Conservation (phyloP, 179 eudicot genomes). For the Beta lomatogona region DNA sequence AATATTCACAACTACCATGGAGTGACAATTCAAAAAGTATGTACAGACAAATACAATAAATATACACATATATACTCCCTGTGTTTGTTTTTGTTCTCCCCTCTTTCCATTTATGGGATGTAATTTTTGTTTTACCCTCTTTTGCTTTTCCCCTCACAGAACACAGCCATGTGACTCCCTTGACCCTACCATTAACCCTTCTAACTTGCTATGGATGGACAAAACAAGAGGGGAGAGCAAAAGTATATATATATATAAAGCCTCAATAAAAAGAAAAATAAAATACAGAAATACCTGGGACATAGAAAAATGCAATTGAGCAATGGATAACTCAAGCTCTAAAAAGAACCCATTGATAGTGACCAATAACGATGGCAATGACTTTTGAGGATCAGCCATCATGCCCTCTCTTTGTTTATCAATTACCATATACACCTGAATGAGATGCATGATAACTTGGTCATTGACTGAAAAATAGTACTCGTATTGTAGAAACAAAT, state of each 20-base stretch:
- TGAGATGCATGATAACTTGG: constrained; percentile 14
- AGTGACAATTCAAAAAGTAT: not conserved
- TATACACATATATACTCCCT: too few species aligned
- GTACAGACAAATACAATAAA: not conserved
- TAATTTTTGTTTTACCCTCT: too few species aligned
- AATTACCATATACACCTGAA: constrained; percentile 76
- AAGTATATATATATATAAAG: not conserved
- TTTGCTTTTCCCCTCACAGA: too few species aligned
- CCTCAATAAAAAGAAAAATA: not conserved
- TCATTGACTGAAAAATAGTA: not conserved
- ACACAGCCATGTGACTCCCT: too few species aligned
- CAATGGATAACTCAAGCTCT: constrained; percentile 72
- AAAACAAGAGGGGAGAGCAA: too few species aligned
- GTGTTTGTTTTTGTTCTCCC: too few species aligned
- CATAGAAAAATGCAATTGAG: constrained; percentile 51
- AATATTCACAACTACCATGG: not conserved
- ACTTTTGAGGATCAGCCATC: constrained; percentile 66
- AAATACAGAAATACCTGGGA: constrained; percentile 48
- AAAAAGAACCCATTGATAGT: constrained; percentile 57
- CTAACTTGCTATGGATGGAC: too few species aligned
- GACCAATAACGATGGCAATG: constrained; percentile 58
- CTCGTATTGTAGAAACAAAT: not conserved
- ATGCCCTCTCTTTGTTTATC: constrained; percentile 68
- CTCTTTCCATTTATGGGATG: too few species aligned
- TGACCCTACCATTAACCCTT: too few species aligned